Evolutionary conservation across 148 eudicot species (phyloP).

Genomic region (Dianthus caryophyllus): DNA sequence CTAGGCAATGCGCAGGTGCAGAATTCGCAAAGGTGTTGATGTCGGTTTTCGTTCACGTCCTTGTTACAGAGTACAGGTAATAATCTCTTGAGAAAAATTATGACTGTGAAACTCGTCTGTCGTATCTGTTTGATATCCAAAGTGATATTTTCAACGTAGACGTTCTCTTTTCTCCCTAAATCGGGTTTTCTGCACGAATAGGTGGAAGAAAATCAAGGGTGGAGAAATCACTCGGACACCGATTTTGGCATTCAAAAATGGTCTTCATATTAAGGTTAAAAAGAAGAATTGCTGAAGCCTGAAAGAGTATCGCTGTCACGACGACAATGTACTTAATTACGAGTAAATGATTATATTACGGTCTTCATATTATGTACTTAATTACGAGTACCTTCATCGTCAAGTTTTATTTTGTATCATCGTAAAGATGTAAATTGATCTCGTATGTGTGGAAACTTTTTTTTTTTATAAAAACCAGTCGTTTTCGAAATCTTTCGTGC

Average conservation of each 20-base stretch:
- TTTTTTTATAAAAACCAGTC: neutral
- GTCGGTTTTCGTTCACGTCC: slow-evolving; percentile 36
- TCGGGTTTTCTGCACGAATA: neutral
- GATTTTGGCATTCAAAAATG: slow-evolving; percentile 25
- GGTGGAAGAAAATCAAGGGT: slow-evolving; percentile 36
- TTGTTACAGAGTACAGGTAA: slow-evolving; percentile 39
- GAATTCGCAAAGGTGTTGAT: slow-evolving; percentile 35
- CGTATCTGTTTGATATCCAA: neutral
- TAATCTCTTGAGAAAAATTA: neutral
- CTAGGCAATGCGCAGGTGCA: slow-evolving; percentile 45
- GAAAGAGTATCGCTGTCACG: too few species aligned
- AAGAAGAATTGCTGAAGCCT: slow-evolving; percentile 5
- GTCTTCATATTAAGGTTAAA: slow-evolving; percentile 26
- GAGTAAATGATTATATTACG: too few species aligned
- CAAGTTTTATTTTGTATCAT: neutral
- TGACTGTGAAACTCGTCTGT: neutral
- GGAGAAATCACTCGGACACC: slow-evolving; percentile 36
- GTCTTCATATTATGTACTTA: neutral
- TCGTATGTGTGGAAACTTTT: neutral
- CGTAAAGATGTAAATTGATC: neutral
- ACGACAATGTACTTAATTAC: neutral
- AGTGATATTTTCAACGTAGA: neutral
- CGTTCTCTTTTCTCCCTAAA: too few species aligned
- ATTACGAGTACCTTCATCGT: neutral
- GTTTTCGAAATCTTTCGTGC: neutral